Percentiles rank a stretch among this genome's conserved stretches.
Evolutionary conservation across 208 protist genomes (phyloP).

Genomic region (Acanthamoeba royreba): DNA sequence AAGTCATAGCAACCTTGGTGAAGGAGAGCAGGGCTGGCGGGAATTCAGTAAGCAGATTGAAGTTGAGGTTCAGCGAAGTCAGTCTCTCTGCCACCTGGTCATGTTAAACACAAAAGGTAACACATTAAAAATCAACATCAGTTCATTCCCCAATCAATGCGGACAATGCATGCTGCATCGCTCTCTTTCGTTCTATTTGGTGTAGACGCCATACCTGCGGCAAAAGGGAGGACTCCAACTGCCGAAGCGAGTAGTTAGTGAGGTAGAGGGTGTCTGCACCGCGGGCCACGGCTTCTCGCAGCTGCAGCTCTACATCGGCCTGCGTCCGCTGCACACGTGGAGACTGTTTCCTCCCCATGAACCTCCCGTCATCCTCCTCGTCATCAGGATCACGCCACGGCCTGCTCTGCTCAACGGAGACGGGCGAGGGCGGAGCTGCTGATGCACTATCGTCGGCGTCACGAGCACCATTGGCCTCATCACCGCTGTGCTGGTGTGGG

Average conservation of each 20-base stretch:
- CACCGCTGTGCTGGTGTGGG: too few species aligned
- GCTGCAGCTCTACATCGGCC: not conserved
- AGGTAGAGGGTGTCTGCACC: not conserved
- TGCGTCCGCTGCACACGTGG: not conserved
- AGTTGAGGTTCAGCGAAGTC: not conserved
- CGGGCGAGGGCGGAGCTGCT: too few species aligned
- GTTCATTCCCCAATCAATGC: too few species aligned
- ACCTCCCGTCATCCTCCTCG: not conserved
- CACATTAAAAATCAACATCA: not conserved
- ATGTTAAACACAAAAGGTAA: not conserved
- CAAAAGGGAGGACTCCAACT: not conserved
- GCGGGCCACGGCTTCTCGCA: not conserved
- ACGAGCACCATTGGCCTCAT: too few species aligned
- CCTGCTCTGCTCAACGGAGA: not conserved
- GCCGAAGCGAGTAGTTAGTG: not conserved
- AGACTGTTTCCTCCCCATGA: too few species aligned
- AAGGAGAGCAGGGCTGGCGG: not conserved
- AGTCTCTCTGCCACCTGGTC: not conserved
- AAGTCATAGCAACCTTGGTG: not conserved
- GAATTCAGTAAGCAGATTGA: not conserved
- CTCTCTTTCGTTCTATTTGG: not conserved
- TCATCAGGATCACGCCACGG: not conserved
- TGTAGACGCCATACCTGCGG: not conserved
- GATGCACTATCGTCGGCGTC: too few species aligned
- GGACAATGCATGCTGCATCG: too few species aligned